Base-by-base conservation (phyloP, 371 early-diverging fungal genomes). In the Dinochytrium kinnereticum region DNA sequence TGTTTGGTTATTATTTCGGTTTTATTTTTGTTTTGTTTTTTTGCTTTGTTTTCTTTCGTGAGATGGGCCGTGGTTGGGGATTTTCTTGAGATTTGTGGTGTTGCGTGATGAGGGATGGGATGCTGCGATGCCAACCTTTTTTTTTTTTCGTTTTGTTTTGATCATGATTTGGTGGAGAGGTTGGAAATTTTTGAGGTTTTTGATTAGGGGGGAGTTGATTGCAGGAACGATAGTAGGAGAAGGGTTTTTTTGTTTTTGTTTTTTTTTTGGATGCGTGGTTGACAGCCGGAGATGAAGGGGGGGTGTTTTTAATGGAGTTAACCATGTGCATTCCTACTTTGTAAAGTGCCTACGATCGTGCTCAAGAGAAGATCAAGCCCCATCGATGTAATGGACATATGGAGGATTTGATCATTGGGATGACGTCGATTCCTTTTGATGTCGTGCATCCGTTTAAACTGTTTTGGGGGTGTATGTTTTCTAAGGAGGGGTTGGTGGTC, bases 361-460 rank as follows among this genome's bases (percentile, higher is more conserved):
- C 61, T 10, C 61, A 61, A 34, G 34, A 10, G 10, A 17, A 34
- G 44, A 66, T 66, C 44, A 37, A 28, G 28, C 66, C 66, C 24
- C 66, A 66, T 26, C 5, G 66, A 37, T 66, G 66, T 28, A 66
- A 44, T 26, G 44, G 44, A 19, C 66, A 66, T 37, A 66, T 66
- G 39, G 66, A 66, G 66, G 66, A 66, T 40, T 17, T 66, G 5
- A n/a, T 44, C 13, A 44, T 66, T 7, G 66, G 66, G 30, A n/a
- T 66, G 40, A 66, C 66, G 66, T n/a, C 17, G 39, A 13, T 38
- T 3, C 66, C 66, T 2, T 21, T 44, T 17, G 66, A 66, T 30
- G 66, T 66, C 10, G 44, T 38, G 38, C 44, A 40, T 2, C 66
- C 66, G 39, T 66, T 66, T 30, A 40, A 21, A 33, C 5, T 66